Percentiles rank a stretch among this genome's conserved stretches.
Evolutionary conservation across 2,329 filamentous ascomycete genomes (phyloP).

Genomic region (Fusarium nurragi): DNA sequence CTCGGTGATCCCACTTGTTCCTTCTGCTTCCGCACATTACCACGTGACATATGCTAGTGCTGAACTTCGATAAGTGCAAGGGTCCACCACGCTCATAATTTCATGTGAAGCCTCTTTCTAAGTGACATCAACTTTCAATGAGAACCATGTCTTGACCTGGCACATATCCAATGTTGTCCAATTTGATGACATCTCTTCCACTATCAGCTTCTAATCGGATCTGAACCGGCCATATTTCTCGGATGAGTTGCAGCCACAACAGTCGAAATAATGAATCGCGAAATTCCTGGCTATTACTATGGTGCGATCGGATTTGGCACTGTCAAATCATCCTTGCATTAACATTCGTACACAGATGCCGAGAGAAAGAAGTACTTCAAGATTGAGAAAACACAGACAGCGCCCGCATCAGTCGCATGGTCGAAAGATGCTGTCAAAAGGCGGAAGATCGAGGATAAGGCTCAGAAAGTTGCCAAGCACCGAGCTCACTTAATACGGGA

Average conservation of each 20-base stretch:
- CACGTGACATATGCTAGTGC: too few relatives aligned
- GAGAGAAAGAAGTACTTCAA: conserved; percentile 75
- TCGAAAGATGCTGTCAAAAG: conserved; percentile 67
- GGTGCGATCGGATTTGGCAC: conserved; percentile 48
- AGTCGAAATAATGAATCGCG: conserved; percentile 45
- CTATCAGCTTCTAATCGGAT: too few relatives aligned
- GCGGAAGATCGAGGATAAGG: conserved; percentile 58
- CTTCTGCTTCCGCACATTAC: too few relatives aligned
- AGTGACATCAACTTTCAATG: too few relatives aligned
- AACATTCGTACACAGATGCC: conserved; percentile 51
- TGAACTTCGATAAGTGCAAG: too few relatives aligned
- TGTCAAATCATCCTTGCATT: neutral
- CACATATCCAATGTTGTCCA: too few relatives aligned
- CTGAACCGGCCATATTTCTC: neutral
- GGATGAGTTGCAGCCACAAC: neutral
- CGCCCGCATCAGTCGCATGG: conserved; percentile 61
- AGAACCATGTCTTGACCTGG: too few relatives aligned
- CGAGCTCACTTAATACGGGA: conserved; percentile 47
- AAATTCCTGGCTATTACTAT: conserved; percentile 66
- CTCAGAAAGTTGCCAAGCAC: conserved; percentile 40
- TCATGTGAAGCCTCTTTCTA: too few relatives aligned
- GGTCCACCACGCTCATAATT: too few relatives aligned
- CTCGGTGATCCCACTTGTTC: neutral
- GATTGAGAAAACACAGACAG: conserved; percentile 66
- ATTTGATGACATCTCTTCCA: too few relatives aligned